Conservation (phyloP, 2,329 filamentous ascomycete genomes). For the Ascochyta clinopodiicola region DNA sequence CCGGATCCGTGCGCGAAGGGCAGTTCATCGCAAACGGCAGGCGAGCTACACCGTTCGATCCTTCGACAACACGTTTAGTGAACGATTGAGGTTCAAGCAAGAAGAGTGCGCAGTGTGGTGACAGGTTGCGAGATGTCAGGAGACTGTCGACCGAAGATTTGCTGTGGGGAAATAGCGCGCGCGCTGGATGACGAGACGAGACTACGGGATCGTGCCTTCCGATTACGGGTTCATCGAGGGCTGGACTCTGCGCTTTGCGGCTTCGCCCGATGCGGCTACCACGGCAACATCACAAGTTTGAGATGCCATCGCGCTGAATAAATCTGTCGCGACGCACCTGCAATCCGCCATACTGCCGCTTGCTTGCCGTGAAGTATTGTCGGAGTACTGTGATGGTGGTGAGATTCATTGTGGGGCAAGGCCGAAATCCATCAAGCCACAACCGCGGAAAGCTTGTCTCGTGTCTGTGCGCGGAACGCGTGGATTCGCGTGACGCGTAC, state of each 20-base stretch:
- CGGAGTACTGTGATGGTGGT: conserved; percentile 8
- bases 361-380: background rate
- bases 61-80: background rate
- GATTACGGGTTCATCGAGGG: conserved; percentile 3
- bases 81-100: background rate
- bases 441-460: conserved; percentile 12
- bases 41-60: background rate
- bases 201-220: conserved; percentile 8
- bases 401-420: conserved; percentile 4
- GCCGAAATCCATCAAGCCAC: conserved; percentile 11
- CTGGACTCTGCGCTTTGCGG: conserved; percentile 2
- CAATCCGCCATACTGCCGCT: background rate
- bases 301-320: background rate
- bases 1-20: conserved; percentile 65
- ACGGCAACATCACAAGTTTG: background rate
- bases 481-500: too few relatives aligned
- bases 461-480: background rate
- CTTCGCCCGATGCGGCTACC: conserved; percentile 5
- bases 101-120: background rate
- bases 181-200: conserved; percentile 12
- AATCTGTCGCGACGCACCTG: background rate
- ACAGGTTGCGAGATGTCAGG: background rate
- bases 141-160: background rate
- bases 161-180: conserved; percentile 12
- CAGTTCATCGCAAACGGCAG: conserved; percentile 63